phyloP scores from a whole-genome alignment of 2,329 filamentous ascomycete genomes.

The Aspergillus sp. region DNA sequence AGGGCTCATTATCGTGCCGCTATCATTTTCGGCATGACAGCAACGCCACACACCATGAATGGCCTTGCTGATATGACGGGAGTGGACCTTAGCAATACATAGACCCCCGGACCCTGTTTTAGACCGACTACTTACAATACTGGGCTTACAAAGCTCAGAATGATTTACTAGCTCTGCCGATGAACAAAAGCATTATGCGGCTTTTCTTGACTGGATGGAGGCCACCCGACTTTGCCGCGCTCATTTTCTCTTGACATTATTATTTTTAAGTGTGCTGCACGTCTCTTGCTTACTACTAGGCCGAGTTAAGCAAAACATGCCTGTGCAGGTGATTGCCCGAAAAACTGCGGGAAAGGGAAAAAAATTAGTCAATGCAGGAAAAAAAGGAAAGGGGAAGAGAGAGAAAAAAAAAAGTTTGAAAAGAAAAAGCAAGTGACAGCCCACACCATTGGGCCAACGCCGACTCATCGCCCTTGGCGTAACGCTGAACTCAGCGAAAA shows the following conservation, averaged over 20 bases:
- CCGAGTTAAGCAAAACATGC: not conserved
- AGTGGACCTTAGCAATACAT: not conserved
- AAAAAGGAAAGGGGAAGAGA: not conserved
- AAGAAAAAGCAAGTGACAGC: not conserved
- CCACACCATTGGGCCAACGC: slow-evolving; percentile 16
- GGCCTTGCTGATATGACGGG: not conserved
- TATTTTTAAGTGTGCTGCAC: not conserved
- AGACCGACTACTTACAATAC: slow-evolving; percentile 1
- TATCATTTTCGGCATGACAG: not conserved
- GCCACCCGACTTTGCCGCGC: slow-evolving; percentile 16
- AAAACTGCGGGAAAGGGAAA: not conserved
- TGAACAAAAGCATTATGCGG: slow-evolving; percentile 7
- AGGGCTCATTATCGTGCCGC: not conserved
- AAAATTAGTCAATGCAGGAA: slow-evolving; percentile 2
- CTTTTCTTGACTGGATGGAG: slow-evolving; percentile 2
- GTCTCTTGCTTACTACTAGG: not conserved
- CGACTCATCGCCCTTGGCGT: slow-evolving; percentile 16
- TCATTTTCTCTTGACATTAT: not conserved
- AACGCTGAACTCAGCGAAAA: slow-evolving; percentile 17
- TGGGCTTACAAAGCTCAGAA: not conserved
- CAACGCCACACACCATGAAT: not conserved
- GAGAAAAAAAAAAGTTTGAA: slow-evolving; percentile 9
- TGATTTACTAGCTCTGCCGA: not conserved
- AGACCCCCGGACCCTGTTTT: not conserved
- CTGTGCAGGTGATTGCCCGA: not conserved